phyloP scores from a whole-genome alignment of 176 grass and related monocot species.

The Guadua angustifolia region DNA sequence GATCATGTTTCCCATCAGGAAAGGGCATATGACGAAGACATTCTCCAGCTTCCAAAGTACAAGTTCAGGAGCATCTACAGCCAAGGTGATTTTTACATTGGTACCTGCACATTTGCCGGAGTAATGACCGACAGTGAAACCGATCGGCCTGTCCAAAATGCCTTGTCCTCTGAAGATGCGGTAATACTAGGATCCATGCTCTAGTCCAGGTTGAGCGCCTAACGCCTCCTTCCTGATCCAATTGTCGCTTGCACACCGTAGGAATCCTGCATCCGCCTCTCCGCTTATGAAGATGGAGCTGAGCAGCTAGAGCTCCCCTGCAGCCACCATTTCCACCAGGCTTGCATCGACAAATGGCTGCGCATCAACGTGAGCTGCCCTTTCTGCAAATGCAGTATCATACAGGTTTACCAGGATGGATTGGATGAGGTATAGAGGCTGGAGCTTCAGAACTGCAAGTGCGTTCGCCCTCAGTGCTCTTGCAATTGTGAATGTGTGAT shows the following conservation, averaged over 20 bases:
- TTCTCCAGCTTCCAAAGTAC: conserved; percentile 57
- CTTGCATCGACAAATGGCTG: conserved; percentile 59
- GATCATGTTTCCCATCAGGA: conserved; percentile 43
- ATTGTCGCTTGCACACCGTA: not conserved
- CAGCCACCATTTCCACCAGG: conserved; percentile 56
- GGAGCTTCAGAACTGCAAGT: not conserved
- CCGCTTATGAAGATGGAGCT: conserved; percentile 46
- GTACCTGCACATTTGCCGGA: conserved; percentile 34
- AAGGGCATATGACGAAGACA: conserved; percentile 56
- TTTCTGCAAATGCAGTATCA: conserved; percentile 50
- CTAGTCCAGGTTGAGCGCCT: conserved; percentile 1
- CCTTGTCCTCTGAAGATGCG: conserved; percentile 42
- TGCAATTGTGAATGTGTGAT: not conserved
- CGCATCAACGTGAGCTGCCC: conserved; percentile 36
- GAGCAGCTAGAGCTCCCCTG: conserved; percentile 58
- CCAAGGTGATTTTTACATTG: conserved; percentile 11
- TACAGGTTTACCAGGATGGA: conserved; percentile 12
- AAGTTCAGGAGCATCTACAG: conserved; percentile 39
- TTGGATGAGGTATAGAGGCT: not conserved
- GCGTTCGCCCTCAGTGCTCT: not conserved
- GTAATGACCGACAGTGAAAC: conserved; percentile 48
- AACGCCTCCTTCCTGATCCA: not conserved
- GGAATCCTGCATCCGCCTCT: conserved; percentile 69
- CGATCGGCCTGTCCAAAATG: conserved; percentile 42
- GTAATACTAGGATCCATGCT: conserved; percentile 15